Evolutionary conservation across 495 filamentous ascomycete genomes (phyloP).

Genomic region (Hypoxylon lenormandii): DNA sequence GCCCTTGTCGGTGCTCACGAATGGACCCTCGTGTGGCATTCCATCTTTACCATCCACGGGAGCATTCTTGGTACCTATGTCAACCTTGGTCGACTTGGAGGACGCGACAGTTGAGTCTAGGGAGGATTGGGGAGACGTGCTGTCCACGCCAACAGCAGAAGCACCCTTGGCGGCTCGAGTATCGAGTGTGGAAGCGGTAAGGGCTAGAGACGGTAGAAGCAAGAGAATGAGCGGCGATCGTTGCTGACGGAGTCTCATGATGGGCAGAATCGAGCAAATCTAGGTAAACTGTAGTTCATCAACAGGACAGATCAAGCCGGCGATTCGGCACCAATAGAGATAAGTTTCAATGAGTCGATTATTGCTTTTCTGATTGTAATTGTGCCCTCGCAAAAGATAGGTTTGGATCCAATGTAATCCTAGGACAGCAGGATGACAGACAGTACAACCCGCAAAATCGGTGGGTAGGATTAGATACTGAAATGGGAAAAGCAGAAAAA

Average conservation of each 20-base stretch:
- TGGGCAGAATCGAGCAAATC: conserved; percentile 29
- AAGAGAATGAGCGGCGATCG: conserved; percentile 59
- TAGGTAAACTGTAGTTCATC: background rate
- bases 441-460: conserved; percentile 1
- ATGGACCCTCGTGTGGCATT: conserved; percentile 91
- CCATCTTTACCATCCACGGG: conserved; percentile 97
- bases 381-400: conserved; percentile 7
- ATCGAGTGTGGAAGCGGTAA: conserved; percentile 51
- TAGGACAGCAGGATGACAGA: background rate
- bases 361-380: background rate
- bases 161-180: conserved; percentile 32
- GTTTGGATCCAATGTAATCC: background rate
- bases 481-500: conserved; percentile 17
- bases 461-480: background rate
- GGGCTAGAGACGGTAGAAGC: conserved; percentile 59
- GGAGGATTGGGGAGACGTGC: conserved; percentile 38
- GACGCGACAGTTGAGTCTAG: conserved; percentile 47
- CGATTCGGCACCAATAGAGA: background rate
- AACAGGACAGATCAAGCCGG: background rate
- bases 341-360: background rate
- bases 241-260: conserved; percentile 58
- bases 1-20: conserved; percentile 75
- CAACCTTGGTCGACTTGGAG: conserved; percentile 54
- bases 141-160: conserved; percentile 20
- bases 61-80: conserved; percentile 81